These are phyloP conservation scores for Cyamopsis tetragonoloba DNA, from an alignment of 306 rosid species.

Conservation along the genomic window DNA sequence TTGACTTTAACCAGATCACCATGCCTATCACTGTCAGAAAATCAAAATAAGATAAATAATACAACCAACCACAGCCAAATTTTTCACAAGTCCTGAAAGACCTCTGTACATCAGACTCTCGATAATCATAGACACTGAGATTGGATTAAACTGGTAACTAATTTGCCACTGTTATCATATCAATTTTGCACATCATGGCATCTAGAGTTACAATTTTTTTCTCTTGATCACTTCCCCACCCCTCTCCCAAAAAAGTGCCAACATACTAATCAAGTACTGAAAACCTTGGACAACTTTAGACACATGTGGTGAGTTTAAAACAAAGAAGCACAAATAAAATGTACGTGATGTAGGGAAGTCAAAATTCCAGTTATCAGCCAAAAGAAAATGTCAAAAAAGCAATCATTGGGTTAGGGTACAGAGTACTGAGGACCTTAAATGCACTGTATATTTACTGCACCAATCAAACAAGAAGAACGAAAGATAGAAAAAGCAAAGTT, in stretches of 20 bases:
- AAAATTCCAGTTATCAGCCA: not conserved
- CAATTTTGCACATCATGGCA: constrained; percentile 4
- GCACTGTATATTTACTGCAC: not conserved
- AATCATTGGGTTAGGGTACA: not conserved
- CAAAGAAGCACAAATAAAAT: not conserved
- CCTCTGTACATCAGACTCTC: not conserved
- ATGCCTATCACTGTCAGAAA: constrained; percentile 33
- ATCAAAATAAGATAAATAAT: constrained; percentile 20
- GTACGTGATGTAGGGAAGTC: not conserved
- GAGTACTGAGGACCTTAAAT: not conserved
- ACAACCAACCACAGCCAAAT: constrained; percentile 3
- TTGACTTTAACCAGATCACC: constrained; percentile 27
- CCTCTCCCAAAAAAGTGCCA: constrained; percentile 2
- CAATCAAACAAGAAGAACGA: not conserved
- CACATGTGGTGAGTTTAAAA: constrained; percentile 10
- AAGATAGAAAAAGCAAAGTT: not conserved
- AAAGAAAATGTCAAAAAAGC: not conserved
- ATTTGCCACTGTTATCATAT: not conserved
- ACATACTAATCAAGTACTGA: not conserved
- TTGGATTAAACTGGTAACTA: constrained; percentile 8
- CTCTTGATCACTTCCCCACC: not conserved
- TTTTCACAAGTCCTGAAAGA: constrained; percentile 16
- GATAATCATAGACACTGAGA: constrained; percentile 20
- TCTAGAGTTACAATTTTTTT: constrained; percentile 2
- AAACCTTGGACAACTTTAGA: not conserved